Evolutionary conservation across 2,329 filamentous ascomycete genomes (phyloP).

Genomic region (Monosporascus sp.): DNA sequence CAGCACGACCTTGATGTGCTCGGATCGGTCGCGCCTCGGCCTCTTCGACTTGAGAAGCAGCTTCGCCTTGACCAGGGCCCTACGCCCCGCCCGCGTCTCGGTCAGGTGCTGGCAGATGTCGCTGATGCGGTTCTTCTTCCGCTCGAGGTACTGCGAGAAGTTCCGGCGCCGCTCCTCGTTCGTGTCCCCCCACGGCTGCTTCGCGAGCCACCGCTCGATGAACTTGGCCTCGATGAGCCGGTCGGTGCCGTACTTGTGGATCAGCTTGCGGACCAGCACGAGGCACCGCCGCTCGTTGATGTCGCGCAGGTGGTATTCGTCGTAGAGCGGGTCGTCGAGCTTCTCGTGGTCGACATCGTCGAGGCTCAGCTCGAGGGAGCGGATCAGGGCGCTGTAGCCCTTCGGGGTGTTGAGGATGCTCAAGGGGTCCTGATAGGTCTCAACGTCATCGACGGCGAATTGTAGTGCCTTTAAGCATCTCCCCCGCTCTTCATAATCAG

Average conservation of each 20-base stretch:
- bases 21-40: constrained; percentile 18
- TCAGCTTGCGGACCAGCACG: constrained; percentile 51
- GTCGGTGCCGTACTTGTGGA: constrained; percentile 53
- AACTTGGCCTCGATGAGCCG: constrained; percentile 59
- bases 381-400: constrained; percentile 53
- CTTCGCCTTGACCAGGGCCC: constrained; percentile 45
- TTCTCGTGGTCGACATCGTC: constrained; percentile 44
- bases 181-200: constrained; percentile 62
- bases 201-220: constrained; percentile 68
- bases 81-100: constrained; percentile 45
- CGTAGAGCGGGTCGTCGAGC: constrained; percentile 52
- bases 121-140: constrained; percentile 47
- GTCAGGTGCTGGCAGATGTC: constrained; percentile 47
- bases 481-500: constrained; percentile 56
- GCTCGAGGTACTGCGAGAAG: constrained; percentile 46
- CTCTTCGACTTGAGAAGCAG: constrained; percentile 33
- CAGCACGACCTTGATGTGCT: constrained; percentile 30
- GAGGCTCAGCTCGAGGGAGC: constrained; percentile 53
- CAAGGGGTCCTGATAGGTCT: constrained; percentile 32
- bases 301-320: constrained; percentile 59
- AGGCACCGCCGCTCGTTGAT: constrained; percentile 57
- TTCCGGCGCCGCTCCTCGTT: constrained; percentile 46
- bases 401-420: constrained; percentile 44
- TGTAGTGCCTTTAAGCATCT: constrained; percentile 51
- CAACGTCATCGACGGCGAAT: constrained; percentile 44